Percentiles rank a stretch among this genome's conserved stretches.
Conservation (phyloP, 2,329 filamentous ascomycete genomes). For the Verticillium nubilum region DNA sequence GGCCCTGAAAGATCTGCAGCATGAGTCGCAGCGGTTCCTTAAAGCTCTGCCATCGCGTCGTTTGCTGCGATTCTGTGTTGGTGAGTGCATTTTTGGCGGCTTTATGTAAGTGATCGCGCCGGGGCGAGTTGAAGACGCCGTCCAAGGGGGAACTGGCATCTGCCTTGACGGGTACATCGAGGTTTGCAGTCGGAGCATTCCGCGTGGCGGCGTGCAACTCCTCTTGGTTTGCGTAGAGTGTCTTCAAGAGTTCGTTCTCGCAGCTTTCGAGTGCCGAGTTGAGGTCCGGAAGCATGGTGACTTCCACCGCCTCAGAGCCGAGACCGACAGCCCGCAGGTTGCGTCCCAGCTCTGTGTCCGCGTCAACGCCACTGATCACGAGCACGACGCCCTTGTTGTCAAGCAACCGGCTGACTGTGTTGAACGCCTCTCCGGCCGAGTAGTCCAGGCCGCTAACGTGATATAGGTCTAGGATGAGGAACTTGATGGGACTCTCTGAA, state of each 20-base stretch:
- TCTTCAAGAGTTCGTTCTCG: constrained; percentile 87
- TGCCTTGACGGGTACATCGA: constrained; percentile 40
- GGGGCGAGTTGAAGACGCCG: constrained; percentile 68
- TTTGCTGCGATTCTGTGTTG: constrained; percentile 54
- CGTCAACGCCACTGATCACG: constrained; percentile 75
- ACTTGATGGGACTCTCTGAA: constrained; percentile 72
- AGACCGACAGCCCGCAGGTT: constrained; percentile 81
- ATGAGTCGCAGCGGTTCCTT: constrained; percentile 87
- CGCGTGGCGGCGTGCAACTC: constrained; percentile 42
- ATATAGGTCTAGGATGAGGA: constrained; percentile 80
- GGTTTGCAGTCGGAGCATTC: constrained; percentile 33
- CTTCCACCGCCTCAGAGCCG: constrained; percentile 64
- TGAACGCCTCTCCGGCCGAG: constrained; percentile 92
- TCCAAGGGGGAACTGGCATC: constrained; percentile 28
- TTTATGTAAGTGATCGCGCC: constrained; percentile 69
- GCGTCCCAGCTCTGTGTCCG: constrained; percentile 68
- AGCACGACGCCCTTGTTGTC: constrained; percentile 72
- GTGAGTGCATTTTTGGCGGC: constrained; percentile 73
- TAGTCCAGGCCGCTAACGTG: constrained; percentile 93
- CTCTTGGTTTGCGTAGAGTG: constrained; percentile 67
- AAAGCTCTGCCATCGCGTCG: constrained; percentile 75
- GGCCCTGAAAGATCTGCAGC: constrained; percentile 88
- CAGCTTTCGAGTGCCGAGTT: constrained; percentile 92
- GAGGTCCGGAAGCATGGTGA: constrained; percentile 79
- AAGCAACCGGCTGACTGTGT: constrained; percentile 81